Conservation (phyloP, 1,139 yeast species). For the Taphrina confusa region DNA sequence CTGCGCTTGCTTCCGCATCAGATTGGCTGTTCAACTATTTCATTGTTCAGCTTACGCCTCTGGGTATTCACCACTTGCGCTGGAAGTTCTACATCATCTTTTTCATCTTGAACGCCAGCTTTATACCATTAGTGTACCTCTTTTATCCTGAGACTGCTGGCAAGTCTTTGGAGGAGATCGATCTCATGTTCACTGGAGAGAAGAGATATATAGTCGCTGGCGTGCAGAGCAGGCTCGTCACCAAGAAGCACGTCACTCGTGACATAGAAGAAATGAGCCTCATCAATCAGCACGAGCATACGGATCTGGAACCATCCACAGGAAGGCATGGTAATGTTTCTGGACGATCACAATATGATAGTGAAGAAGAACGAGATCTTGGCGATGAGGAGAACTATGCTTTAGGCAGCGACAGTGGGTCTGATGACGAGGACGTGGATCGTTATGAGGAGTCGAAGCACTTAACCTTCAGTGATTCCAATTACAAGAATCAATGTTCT, state of each 20-base stretch:
- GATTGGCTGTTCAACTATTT: constrained; percentile 60
- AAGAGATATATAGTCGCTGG: constrained; percentile 12
- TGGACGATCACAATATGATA: not conserved
- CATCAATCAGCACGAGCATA: constrained; percentile 2
- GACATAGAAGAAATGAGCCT: constrained; percentile 26
- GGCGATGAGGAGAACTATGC: constrained; percentile 18
- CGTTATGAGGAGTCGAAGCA: constrained; percentile 2
- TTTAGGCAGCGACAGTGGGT: constrained; percentile 9
- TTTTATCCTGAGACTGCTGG: constrained; percentile 69
- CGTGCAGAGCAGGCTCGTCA: constrained; percentile 4
- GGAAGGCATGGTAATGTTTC: not conserved
- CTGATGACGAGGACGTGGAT: not conserved
- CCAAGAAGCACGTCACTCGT: not conserved
- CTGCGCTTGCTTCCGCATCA: constrained; percentile 57
- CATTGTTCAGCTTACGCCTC: constrained; percentile 57
- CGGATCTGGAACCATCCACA: not conserved
- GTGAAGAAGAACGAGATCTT: constrained; percentile 11
- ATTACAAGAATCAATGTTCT: not conserved
- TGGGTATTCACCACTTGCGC: constrained; percentile 51
- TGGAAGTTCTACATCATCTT: constrained; percentile 55
- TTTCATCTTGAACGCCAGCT: constrained; percentile 48
- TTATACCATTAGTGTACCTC: constrained; percentile 61
- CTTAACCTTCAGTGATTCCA: not conserved
- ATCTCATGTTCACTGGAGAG: constrained; percentile 52
- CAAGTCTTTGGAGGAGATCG: constrained; percentile 63